Percentiles rank a stretch among this genome's conserved stretches.
These are phyloP conservation scores for Tilletia caries DNA, from an alignment of 1,284 basidiomycete genomes.

Conservation along the genomic window DNA sequence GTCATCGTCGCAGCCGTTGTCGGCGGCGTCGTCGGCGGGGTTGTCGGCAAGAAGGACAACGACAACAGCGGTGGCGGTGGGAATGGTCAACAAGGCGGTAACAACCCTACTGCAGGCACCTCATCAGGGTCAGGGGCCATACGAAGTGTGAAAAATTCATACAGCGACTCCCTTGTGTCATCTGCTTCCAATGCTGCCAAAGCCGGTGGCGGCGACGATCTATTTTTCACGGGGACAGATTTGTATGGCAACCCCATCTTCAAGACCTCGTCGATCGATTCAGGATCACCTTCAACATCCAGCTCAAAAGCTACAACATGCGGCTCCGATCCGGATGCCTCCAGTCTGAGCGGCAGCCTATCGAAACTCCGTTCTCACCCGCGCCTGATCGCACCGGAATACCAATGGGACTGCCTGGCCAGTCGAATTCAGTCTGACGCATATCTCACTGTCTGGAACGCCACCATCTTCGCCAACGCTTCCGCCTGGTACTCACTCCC, in stretches of 20 bases:
- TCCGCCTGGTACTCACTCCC: constrained; percentile 63
- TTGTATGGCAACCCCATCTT: constrained; percentile 77
- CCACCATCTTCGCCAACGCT: constrained; percentile 84
- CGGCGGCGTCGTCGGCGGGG: constrained; percentile 70
- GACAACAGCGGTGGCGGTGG: constrained; percentile 42
- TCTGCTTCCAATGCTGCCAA: constrained; percentile 65
- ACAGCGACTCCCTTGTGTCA: constrained; percentile 36
- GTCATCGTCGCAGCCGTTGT: constrained; percentile 72
- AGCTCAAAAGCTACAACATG: background rate
- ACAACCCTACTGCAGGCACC: constrained; percentile 38
- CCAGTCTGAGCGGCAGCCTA: constrained; percentile 4
- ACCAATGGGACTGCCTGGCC: constrained; percentile 83
- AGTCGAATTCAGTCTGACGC: constrained; percentile 76
- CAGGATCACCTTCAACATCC: constrained; percentile 25
- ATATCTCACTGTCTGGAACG: constrained; percentile 84
- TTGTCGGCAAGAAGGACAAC: constrained; percentile 58
- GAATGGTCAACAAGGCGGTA: constrained; percentile 38
- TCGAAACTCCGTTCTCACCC: constrained; percentile 72
- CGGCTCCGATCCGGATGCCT: background rate
- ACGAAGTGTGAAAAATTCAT: constrained; percentile 26
- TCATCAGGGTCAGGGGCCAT: constrained; percentile 5
- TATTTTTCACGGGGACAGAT: constrained; percentile 62
- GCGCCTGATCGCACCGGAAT: constrained; percentile 81
- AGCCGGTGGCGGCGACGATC: constrained; percentile 66
- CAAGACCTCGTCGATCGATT: constrained; percentile 62